Conservation (phyloP, 345 rosid genomes). For the Noccaea bulbosa region DNA sequence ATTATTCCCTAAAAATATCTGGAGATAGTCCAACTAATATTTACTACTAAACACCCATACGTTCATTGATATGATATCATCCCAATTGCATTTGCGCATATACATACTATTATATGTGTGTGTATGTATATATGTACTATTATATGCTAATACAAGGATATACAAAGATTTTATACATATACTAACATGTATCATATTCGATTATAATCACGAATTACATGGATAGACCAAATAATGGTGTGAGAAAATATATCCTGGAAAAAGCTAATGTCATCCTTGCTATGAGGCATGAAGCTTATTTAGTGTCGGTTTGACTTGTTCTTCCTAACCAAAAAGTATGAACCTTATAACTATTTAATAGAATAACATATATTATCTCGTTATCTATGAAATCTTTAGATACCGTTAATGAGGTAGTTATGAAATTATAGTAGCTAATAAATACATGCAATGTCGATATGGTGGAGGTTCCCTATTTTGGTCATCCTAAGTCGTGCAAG, state of each 20-base stretch:
- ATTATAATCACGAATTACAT: background rate
- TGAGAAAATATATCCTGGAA: background rate
- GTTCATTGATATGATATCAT: slow-evolving; percentile 10
- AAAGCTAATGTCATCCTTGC: background rate
- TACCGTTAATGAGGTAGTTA: background rate
- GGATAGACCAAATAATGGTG: background rate
- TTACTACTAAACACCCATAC: slow-evolving; percentile 10
- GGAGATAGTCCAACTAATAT: slow-evolving; percentile 13
- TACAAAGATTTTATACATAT: no score
- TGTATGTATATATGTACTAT: background rate
- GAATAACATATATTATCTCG: background rate
- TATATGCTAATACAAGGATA: no score
- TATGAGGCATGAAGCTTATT: slow-evolving; percentile 8
- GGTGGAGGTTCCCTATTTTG: slow-evolving; percentile 21
- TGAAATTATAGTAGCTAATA: background rate
- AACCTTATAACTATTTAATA: background rate
- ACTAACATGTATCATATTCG: no score
- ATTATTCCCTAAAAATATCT: background rate
- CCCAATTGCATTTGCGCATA: slow-evolving; percentile 7
- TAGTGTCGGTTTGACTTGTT: slow-evolving; percentile 16
- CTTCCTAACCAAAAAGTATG: background rate
- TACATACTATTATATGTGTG: background rate
- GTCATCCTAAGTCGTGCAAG: background rate
- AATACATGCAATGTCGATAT: background rate
- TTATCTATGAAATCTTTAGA: background rate